These are phyloP conservation scores for Coelastrella sp. DNA, from an alignment of 139 green algal species.

Conservation along the genomic window DNA sequence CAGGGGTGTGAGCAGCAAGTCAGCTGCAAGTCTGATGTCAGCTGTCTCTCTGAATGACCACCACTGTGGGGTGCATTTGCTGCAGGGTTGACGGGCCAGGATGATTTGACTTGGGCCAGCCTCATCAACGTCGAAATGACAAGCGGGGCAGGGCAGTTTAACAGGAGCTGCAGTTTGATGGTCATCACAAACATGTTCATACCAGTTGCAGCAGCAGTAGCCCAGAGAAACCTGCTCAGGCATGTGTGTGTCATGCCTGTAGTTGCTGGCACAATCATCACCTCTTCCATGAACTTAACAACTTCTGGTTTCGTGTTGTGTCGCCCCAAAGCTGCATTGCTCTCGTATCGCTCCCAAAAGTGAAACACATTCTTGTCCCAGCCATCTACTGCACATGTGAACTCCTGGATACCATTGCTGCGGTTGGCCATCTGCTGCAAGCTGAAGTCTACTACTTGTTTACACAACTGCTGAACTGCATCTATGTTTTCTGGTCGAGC, in stretches of 20 bases:
- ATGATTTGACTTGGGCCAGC: no score
- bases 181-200: no score
- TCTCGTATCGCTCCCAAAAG: conserved; percentile 84
- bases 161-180: no score
- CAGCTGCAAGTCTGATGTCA: no score
- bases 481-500: conserved; percentile 60
- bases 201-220: no score
- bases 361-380: conserved; percentile 71
- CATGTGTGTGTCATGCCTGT: no score
- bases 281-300: conserved; percentile 70
- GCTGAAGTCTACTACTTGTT: conserved; percentile 61
- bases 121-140: no score
- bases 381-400: conserved; percentile 56
- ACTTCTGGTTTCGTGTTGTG: conserved; percentile 67
- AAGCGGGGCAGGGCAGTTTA: no score
- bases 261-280: conserved; percentile 20
- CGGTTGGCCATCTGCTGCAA: conserved; percentile 46
- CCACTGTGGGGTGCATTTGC: no score
- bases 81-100: no score
- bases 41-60: no score
- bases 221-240: no score
- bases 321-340: conserved; percentile 62
- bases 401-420: conserved; percentile 66
- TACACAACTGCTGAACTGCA: conserved; percentile 64
- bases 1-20: background rate